These are phyloP conservation scores for Chrysosporium queenslandicum DNA, from an alignment of 2,329 filamentous ascomycete species.

Conservation along the genomic window DNA sequence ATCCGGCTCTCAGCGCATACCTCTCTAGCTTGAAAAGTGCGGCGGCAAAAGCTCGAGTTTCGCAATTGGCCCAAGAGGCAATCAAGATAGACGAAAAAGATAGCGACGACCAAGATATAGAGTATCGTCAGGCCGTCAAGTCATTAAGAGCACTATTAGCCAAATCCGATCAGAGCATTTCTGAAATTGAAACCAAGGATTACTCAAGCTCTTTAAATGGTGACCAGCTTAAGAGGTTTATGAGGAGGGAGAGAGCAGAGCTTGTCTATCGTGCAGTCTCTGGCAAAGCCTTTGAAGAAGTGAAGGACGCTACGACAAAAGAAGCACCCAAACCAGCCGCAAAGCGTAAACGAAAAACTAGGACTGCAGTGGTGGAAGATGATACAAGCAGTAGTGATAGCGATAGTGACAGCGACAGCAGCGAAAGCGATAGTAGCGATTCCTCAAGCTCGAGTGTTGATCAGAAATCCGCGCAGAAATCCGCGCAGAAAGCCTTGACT, in stretches of 20 bases:
- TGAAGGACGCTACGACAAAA: slow-evolving; percentile 7
- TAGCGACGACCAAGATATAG: slow-evolving; percentile 16
- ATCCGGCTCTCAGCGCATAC: slow-evolving; percentile 63
- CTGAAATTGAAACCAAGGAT: slow-evolving; percentile 19
- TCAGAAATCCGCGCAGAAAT: neutral
- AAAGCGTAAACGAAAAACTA: slow-evolving; percentile 19
- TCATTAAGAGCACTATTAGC: slow-evolving; percentile 33
- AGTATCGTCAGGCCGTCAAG: slow-evolving; percentile 45
- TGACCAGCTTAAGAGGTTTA: slow-evolving; percentile 22
- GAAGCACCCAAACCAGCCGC: neutral
- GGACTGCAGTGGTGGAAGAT: slow-evolving; percentile 34
- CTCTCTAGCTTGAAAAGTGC: slow-evolving; percentile 68
- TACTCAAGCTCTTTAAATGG: slow-evolving; percentile 19
- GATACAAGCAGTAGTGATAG: slow-evolving; percentile 32
- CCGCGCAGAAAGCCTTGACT: neutral
- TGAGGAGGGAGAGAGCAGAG: slow-evolving; percentile 32
- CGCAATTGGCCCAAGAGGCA: slow-evolving; percentile 54
- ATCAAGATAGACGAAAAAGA: slow-evolving; percentile 34
- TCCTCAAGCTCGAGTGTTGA: neutral
- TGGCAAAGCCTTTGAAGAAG: slow-evolving; percentile 16
- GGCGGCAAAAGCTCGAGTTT: slow-evolving; percentile 55
- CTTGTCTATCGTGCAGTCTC: slow-evolving; percentile 29
- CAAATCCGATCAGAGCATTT: slow-evolving; percentile 22
- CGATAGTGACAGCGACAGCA: slow-evolving; percentile 22
- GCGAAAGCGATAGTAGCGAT: slow-evolving; percentile 17